Base-by-base conservation (phyloP, 352 stramenopile genomes). In the Phytophthora macrochlamydospora region DNA sequence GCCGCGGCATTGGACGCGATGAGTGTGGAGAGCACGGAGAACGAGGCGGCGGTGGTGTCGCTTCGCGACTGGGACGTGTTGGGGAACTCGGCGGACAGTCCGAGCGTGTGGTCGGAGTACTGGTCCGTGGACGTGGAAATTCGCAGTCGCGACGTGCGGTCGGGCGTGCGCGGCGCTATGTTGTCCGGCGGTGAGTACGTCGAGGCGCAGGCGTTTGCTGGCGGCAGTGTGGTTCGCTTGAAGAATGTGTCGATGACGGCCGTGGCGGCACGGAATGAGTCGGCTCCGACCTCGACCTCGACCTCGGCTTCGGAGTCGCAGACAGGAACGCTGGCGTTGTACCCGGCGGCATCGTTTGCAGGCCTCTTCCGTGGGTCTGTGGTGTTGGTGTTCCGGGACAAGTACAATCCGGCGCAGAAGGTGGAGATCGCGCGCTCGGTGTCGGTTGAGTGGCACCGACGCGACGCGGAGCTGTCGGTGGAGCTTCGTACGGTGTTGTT, bases 401-500 rank as follows among this genome's bases (percentile, higher is more conserved):
- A 46, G 40, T 13, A 24, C 8, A 46, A 46, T 13, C 12, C 40
- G 14, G 40, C 40, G 40, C 40, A 46, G 40, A 46, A 24, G 40
- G 40, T 46, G 12, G 40, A 46, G 14, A 13, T 46, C 8, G 40
- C 14, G 4, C 40, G 40, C 18, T 13, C 40, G 12, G 8, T 46
- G 14, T 13, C 40, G 40, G 18, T 46, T 46, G 6, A 8, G 40
- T 46, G 40, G 40, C 40, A 18, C 12, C 40, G 40, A 6, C 6
- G 40, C 40, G 40, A 46, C 40, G 40, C 18, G 40, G 40, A 46
- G 40, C 18, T 46, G 40, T n/a, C 40, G 12, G 40, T 46, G 40
- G 40, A 46, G 40, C 40, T 46, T 7, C 40, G 12, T 13, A 46
- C 40, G 6, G 40, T 64, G 13, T 51, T 66, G 37, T 66, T 62